Base-by-base conservation (phyloP, 179 eudicot species). In the Beta corolliflora region DNA sequence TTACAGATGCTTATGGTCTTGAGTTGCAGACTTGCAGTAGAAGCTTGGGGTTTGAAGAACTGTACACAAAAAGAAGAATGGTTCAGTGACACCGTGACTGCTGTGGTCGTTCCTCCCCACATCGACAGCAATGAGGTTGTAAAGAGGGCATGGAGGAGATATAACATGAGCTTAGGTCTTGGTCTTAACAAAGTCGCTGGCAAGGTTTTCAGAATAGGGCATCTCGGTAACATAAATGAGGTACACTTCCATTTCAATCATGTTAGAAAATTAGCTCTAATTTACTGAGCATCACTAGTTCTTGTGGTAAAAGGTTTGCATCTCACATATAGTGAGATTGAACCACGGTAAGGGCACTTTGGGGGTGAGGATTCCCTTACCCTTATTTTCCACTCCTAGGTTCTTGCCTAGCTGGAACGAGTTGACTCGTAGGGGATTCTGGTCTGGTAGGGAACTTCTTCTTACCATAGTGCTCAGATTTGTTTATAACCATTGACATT, bases 31-130 rank as follows among this genome's bases (percentile, higher is more conserved):
- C 91, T 95, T 46, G 99, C 99, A 5, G 98, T 97, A 76, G 99
- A 97, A 77, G 98, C 99, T 71, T 97, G 99, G 99, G 99, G 99
- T 3, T 84, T 97, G 90, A 95, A 97, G 90, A 97, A 97, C 87
- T 97, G 99, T 86, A 86, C 95, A 53, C 95, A 92, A 80, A 95
- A 92, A 85, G 99, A 97, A 82, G 99, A 97, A 86, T 93, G 98
- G 98, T 88, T 82, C 87, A 97, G 99, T 82, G 97, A 97, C 92
- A 95, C 99, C 0, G 99, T 97, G 60, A 97, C 99, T 56, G 99
- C 99, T 53, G 92, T 97, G 75, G 79, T 95, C 3, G 91, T 94
- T 70, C 99, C 99, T 7, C 91, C 99, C 14, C 78, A 89, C 77
- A 93, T 97, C 45, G 95, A 97, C 76, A 95, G 99, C 76, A 71